Conservation (phyloP, 179 eudicot genomes). For the Heliamphora pulchella region DNA sequence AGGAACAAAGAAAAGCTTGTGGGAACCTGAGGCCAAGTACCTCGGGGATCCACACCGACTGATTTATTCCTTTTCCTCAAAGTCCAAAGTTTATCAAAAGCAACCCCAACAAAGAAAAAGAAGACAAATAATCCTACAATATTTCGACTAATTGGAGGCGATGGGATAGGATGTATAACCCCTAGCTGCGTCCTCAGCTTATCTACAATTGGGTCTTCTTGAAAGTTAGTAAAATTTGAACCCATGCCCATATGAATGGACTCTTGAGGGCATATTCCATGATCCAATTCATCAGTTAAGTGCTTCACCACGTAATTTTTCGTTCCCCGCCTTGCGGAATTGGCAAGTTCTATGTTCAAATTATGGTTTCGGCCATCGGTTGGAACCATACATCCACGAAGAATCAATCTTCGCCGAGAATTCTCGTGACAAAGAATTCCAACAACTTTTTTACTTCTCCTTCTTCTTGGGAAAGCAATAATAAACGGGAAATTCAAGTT, state of each 20-base stretch:
- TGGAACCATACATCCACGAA: conserved; percentile 35
- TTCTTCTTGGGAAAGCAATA: conserved; percentile 19
- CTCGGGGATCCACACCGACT: conserved; percentile 29
- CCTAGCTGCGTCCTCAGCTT: conserved; percentile 89
- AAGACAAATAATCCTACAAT: conserved; percentile 64
- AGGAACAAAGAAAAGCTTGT: conserved; percentile 58
- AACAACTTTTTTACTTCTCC: conserved; percentile 18
- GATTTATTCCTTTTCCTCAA: conserved; percentile 48
- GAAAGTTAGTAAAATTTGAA: conserved; percentile 42
- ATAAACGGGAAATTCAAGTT: conserved; percentile 21
- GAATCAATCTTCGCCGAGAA: conserved; percentile 17
- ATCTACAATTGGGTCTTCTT: conserved; percentile 83
- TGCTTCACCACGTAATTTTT: conserved; percentile 26
- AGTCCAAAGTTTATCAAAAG: conserved; percentile 77
- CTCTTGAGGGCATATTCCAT: conserved; percentile 29
- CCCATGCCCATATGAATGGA: conserved; percentile 41
- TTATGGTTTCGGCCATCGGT: conserved; percentile 30
- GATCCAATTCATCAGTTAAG: conserved; percentile 36
- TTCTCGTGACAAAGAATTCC: conserved; percentile 16
- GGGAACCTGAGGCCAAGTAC: conserved; percentile 61
- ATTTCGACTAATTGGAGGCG: conserved; percentile 61
- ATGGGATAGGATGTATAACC: conserved; percentile 78
- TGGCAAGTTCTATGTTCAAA: conserved; percentile 31
- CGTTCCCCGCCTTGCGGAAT: conserved; percentile 39
- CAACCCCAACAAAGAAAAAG: conserved; percentile 90